Conservation (phyloP, 208 protist genomes). For the Entamoeba invadens region DNA sequence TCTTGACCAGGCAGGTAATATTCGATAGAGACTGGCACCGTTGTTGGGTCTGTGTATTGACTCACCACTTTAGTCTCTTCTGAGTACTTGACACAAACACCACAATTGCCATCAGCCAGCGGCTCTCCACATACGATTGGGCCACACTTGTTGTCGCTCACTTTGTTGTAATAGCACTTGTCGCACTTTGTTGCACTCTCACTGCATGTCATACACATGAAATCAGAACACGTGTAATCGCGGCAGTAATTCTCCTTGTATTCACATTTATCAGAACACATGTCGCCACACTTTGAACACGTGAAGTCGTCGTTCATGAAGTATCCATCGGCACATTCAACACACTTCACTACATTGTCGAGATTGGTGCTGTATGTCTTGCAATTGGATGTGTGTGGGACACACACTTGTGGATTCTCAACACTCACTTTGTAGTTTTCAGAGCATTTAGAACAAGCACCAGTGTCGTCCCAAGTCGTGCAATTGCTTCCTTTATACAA, state of each 20-base stretch:
- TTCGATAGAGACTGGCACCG: too few species aligned
- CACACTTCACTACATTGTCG: not conserved
- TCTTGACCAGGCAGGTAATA: too few species aligned
- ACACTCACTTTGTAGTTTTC: not conserved
- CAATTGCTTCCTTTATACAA: not conserved
- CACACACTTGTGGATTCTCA: not conserved
- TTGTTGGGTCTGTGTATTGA: too few species aligned
- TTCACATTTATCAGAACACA: not conserved
- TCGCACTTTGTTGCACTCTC: not conserved
- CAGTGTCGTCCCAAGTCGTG: not conserved
- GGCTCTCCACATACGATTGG: not conserved
- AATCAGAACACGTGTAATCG: not conserved
- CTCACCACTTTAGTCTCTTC: not conserved
- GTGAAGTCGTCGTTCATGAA: not conserved
- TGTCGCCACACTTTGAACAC: not conserved
- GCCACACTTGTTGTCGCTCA: not conserved
- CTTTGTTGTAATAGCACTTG: not conserved
- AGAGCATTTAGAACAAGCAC: not conserved
- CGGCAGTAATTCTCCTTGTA: not conserved
- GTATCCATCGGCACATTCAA: not conserved
- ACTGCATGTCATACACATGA: not conserved
- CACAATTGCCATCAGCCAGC: not conserved
- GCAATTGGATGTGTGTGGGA: not conserved
- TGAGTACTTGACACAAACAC: not conserved
- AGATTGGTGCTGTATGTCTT: not conserved